Evolutionary conservation across 257 asterid species (phyloP), one percentile per base, ranked within the genome.

Genomic region (Linderniella brevidens): DNA sequence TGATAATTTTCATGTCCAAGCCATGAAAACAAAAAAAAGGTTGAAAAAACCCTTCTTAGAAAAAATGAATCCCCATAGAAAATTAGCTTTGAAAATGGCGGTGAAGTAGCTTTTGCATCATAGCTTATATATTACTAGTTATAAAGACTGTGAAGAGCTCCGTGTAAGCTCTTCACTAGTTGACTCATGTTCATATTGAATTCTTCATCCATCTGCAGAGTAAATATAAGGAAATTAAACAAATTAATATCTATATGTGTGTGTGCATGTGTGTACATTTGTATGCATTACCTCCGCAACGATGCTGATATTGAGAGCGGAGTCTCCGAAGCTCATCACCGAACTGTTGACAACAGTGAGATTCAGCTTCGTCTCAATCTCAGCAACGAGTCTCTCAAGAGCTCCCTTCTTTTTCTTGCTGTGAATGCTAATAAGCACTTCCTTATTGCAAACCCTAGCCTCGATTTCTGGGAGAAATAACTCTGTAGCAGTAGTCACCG

Each of bases 161-260:
- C 15, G 43, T 13, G 43, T 39, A 39, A 13, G 15, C 15, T 39
- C 43, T 39, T 39, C 43, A 13, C 43, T 39, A 39, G 3, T 39
- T 39, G 13, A 3, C 13, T 39, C 43, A 39, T 13, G 9, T 39
- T 39, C 43, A 39, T 39, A 13, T 11, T 39, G 13, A 13, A 39
- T 9, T 39, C 43, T 39, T 39, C 43, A 39, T 39, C 43, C 43
- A 10, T 39, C 43, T 39, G 43, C 43, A 39, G n/a, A n/a, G 15
- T 39, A 39, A 39, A 39, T 13, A 39, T 2, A 39, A 39, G 43
- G 13, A 39, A 13, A 2, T 9, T 39, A 3, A 39, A 1, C 13
- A 10, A 2, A 3, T 39, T 9, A 10, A 11, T 39, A 9, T 10
- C 3, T 10, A 13, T 11, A 13, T 10, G 13, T 39, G 9, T 1